These are phyloP conservation scores for Pythium monospermum DNA, from an alignment of 352 stramenopile species.

Conservation along the genomic window DNA sequence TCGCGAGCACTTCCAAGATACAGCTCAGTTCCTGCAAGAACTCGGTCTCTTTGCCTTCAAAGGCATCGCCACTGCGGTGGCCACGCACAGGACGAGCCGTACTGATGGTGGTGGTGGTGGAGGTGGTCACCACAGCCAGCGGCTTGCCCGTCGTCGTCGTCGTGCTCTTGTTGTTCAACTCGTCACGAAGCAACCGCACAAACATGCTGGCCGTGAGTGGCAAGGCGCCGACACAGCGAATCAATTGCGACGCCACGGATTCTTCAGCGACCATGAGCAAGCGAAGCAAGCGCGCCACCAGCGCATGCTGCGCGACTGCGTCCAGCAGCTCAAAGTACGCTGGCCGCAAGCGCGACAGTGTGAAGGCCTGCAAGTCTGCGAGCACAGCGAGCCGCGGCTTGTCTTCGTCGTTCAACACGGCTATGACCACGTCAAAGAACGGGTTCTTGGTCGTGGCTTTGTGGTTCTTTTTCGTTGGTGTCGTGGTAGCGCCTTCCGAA, in stretches of 20 bases:
- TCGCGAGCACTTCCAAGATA: conserved; percentile 68
- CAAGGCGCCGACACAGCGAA: conserved; percentile 44
- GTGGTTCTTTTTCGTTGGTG: conserved; percentile 24
- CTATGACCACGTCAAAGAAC: conserved; percentile 48
- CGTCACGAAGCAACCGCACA: conserved; percentile 41
- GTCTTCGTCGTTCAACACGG: conserved; percentile 39
- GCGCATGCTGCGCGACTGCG: conserved; percentile 35
- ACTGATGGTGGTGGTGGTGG: too few relatives aligned
- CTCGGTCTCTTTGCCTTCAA: conserved; percentile 16
- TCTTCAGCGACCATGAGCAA: conserved; percentile 64
- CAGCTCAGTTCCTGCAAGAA: conserved; percentile 58
- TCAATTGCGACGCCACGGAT: conserved; percentile 47
- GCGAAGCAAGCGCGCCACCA: conserved; percentile 44
- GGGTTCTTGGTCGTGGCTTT: conserved; percentile 34
- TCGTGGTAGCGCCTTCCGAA: too few relatives aligned
- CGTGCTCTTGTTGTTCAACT: conserved; percentile 26
- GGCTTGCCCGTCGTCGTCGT: neutral
- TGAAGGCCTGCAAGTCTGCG: conserved; percentile 33
- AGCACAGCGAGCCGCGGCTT: conserved; percentile 28
- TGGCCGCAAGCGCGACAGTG: conserved; percentile 32
- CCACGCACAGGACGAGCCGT: neutral
- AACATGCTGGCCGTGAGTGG: conserved; percentile 54
- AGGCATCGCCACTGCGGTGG: neutral
- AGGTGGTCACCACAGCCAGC: too few relatives aligned
- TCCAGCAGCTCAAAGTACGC: conserved; percentile 48